Evolutionary conservation across 768 basidiomycete species (phyloP).

Genomic region (Lactarius hengduanensis): DNA sequence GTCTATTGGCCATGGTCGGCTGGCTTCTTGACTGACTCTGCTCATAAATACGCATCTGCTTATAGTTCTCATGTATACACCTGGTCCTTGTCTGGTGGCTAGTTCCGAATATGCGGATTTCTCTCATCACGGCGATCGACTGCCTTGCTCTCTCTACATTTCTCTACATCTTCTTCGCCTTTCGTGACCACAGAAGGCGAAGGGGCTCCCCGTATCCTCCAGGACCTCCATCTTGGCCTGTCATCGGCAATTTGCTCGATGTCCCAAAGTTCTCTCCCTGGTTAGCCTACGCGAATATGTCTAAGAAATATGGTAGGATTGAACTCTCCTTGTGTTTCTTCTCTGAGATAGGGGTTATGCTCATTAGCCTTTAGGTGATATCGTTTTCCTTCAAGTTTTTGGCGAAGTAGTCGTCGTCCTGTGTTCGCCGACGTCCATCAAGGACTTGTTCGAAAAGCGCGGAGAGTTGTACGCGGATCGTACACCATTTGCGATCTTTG

Average conservation of each 20-base stretch:
- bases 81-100: background rate
- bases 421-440: conserved; percentile 4
- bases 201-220: background rate
- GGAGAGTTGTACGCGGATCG: conserved; percentile 13
- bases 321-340: no score
- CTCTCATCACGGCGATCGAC: background rate
- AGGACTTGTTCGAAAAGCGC: conserved; percentile 16
- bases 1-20: background rate
- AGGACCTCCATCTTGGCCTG: background rate
- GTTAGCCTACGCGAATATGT: background rate
- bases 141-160: background rate
- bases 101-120: background rate
- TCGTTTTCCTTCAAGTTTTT: conserved; percentile 8
- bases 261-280: background rate
- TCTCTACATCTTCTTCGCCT: background rate
- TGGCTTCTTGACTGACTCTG: no score
- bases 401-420: conserved; percentile 15
- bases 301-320: background rate
- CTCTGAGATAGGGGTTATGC: background rate
- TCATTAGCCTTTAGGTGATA: background rate
- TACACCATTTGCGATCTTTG: background rate
- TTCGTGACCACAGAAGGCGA: background rate
- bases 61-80: background rate
- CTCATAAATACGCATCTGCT: background rate
- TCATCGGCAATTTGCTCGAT: conserved; percentile 11